Percentiles rank a stretch among this genome's conserved stretches.
Conservation (phyloP, 371 early-diverging fungal species). For the Mucor mucedo region DNA sequence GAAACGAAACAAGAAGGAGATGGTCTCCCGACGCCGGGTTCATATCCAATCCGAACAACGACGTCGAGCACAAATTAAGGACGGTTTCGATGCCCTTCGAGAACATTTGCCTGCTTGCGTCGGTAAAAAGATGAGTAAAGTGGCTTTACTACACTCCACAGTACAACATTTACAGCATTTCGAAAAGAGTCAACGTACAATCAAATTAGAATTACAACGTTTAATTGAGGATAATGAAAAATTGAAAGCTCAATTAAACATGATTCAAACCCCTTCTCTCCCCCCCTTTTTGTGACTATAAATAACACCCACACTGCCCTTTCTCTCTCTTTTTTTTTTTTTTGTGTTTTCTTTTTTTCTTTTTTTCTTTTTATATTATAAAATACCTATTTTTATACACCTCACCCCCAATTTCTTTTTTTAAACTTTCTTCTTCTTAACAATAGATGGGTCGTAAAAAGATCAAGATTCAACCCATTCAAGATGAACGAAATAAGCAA, state of each 20-base stretch:
- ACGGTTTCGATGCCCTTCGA: conserved; percentile 60
- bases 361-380: neutral
- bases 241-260: conserved; percentile 19
- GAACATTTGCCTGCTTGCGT: conserved; percentile 56
- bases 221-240: conserved; percentile 53
- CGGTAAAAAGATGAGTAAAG: conserved; percentile 63
- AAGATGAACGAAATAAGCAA: conserved; percentile 36
- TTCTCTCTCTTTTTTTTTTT: neutral
- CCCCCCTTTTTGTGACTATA: neutral
- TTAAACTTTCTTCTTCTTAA: neutral
- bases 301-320: neutral
- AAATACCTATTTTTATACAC: conserved; percentile 7
- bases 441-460: conserved; percentile 38
- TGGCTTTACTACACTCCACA: conserved; percentile 54
- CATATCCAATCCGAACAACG: conserved; percentile 68
- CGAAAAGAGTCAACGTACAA: conserved; percentile 47
- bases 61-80: conserved; percentile 62
- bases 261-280: neutral
- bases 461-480: conserved; percentile 40
- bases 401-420: neutral
- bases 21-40: conserved; percentile 51
- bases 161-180: conserved; percentile 56
- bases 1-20: conserved; percentile 25
- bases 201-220: conserved; percentile 49
- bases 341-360: neutral